Evolutionary conservation across 129 eudicot species (phyloP).

Genomic region (Kitagawia praeruptora): DNA sequence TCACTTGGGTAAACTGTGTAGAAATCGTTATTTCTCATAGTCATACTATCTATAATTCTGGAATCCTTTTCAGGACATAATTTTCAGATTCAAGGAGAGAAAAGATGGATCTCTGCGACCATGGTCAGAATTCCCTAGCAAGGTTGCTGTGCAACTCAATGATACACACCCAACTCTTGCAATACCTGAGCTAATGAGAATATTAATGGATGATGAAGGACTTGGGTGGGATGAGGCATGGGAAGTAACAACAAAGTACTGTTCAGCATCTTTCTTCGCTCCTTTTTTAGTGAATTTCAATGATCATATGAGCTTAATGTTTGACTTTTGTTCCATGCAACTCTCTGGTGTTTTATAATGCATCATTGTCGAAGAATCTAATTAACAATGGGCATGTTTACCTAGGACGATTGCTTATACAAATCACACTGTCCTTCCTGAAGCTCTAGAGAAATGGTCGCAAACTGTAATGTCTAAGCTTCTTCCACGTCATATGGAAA

Average conservation of each 20-base stretch:
- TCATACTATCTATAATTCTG: slow-evolving; percentile 6
- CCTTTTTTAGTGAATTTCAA: neutral
- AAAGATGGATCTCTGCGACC: slow-evolving; percentile 38
- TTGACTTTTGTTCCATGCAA: neutral
- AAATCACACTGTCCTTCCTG: slow-evolving; percentile 98
- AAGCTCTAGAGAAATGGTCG: slow-evolving; percentile 99
- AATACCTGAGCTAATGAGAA: slow-evolving; percentile 95
- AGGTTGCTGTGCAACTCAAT: slow-evolving; percentile 96
- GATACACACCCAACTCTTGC: slow-evolving; percentile 99
- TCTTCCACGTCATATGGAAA: slow-evolving; percentile 99
- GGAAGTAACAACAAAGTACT: slow-evolving; percentile 84
- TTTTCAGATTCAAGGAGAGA: slow-evolving; percentile 90
- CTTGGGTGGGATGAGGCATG: slow-evolving; percentile 99
- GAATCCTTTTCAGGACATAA: slow-evolving; percentile 66
- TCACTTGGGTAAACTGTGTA: neutral
- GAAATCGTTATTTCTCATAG: neutral
- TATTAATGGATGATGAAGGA: slow-evolving; percentile 95
- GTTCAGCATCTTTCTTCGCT: neutral
- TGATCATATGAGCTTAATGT: neutral
- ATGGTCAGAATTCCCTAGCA: slow-evolving; percentile 90
- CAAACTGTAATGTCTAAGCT: slow-evolving; percentile 92
- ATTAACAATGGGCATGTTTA: slow-evolving; percentile 14
- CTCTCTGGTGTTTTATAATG: neutral
- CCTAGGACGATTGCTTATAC: slow-evolving; percentile 94
- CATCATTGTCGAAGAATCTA: slow-evolving; percentile 4